Evolutionary conservation across 176 grass and related monocot species (phyloP).

Genomic region (Lolium multiflorum): DNA sequence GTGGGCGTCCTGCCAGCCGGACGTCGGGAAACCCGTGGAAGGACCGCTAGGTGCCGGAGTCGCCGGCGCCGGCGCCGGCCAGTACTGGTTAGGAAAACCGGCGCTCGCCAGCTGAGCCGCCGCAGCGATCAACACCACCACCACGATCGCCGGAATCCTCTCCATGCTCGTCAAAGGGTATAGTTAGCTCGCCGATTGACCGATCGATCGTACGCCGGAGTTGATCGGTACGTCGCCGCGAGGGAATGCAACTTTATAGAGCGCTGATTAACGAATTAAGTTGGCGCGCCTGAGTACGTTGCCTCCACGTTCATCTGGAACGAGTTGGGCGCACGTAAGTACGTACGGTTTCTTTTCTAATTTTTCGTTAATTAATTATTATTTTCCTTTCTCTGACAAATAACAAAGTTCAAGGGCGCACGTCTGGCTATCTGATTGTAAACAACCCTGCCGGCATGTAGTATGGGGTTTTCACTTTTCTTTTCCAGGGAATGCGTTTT

Average conservation of each 20-base stretch:
- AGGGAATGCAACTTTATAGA: not conserved
- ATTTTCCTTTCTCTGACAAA: not conserved
- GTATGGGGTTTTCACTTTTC: no score
- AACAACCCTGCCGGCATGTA: no score
- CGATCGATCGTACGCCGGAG: not conserved
- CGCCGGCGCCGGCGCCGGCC: not conserved
- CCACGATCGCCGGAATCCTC: not conserved
- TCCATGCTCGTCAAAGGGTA: not conserved
- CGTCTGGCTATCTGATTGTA: no score
- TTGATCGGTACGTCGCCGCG: not conserved
- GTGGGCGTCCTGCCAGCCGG: constrained; percentile 38
- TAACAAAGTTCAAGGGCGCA: not conserved
- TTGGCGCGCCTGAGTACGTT: not conserved
- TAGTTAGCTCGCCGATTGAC: not conserved
- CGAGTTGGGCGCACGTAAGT: not conserved
- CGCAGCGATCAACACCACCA: not conserved
- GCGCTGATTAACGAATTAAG: not conserved
- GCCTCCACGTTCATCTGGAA: not conserved
- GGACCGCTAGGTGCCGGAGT: not conserved
- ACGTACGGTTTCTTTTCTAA: not conserved
- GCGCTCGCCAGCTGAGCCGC: not conserved
- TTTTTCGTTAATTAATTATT: not conserved
- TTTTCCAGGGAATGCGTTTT: no score
- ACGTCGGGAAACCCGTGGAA: not conserved
- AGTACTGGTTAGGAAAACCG: not conserved